Conservation (phyloP, 2,329 filamentous ascomycete genomes). For the Sphaerulina populicola region DNA sequence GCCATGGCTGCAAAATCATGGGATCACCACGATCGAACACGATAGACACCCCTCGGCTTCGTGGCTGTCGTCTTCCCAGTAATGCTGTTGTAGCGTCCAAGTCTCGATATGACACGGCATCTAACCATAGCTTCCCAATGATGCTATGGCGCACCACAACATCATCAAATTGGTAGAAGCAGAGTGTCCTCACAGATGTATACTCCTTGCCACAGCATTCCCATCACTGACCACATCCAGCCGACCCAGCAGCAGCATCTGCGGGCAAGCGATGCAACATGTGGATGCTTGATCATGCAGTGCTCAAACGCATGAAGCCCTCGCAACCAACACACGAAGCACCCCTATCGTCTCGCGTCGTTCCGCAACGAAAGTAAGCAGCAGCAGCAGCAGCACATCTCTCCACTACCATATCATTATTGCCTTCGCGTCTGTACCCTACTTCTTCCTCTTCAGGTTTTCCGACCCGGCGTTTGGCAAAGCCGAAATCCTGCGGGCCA, state of each 20-base stretch:
- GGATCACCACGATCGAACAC: neutral
- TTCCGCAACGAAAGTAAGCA: neutral
- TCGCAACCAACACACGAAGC: neutral
- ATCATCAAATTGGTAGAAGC: neutral
- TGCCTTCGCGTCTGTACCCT: neutral
- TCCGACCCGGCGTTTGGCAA: neutral
- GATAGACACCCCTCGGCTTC: neutral
- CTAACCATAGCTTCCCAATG: neutral
- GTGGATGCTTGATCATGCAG: neutral
- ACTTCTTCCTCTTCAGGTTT: neutral
- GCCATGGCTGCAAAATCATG: neutral
- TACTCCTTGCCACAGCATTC: neutral
- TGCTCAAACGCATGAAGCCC: conserved; percentile 5
- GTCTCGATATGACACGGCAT: neutral
- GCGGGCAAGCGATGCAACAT: neutral
- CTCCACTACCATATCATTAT: neutral
- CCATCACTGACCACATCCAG: neutral
- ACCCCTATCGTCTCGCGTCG: neutral
- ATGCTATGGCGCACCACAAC: neutral
- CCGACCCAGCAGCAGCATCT: neutral
- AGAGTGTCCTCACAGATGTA: neutral
- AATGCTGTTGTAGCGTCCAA: neutral
- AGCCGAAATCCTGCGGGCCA: neutral
- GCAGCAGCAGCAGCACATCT: neutral
- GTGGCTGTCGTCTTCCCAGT: neutral